A percentile compares a stretch with the other conserved stretches of the same genome.
These are phyloP conservation scores for Solanum chacoense DNA, from an alignment of 305 asterid species.

Conservation along the genomic window DNA sequence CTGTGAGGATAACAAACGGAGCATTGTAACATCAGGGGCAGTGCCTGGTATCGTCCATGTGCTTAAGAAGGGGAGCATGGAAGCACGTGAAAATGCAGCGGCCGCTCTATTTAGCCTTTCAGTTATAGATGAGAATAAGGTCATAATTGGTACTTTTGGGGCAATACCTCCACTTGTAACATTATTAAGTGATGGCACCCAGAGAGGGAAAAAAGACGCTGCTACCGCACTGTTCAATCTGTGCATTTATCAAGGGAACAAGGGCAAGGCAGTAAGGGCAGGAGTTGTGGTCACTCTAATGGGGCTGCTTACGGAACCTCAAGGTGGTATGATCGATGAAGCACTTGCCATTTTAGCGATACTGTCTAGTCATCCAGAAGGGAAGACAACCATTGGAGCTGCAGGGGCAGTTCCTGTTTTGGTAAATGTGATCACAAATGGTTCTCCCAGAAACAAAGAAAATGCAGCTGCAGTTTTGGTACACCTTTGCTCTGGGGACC, in stretches of 20 bases:
- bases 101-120: conserved; percentile 93
- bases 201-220: conserved; percentile 85
- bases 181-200: conserved; percentile 69
- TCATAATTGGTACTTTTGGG: conserved; percentile 65
- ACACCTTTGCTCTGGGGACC: conserved; percentile 79
- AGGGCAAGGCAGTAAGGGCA: conserved; percentile 88
- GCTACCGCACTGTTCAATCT: conserved; percentile 90
- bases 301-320: conserved; percentile 69
- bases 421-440: conserved; percentile 59
- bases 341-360: conserved; percentile 86
- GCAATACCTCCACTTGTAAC: conserved; percentile 79
- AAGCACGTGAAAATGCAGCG: conserved; percentile 89
- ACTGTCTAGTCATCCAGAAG: conserved; percentile 73
- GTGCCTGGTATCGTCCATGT: conserved; percentile 90
- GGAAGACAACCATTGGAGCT: conserved; percentile 66
- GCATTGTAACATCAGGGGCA: conserved; percentile 67
- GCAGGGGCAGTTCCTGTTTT: conserved; percentile 77
- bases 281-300: conserved; percentile 77
- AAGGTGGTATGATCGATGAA: conserved; percentile 82
- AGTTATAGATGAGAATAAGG: conserved; percentile 77
- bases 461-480: conserved; percentile 85
- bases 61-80: conserved; percentile 79
- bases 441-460: conserved; percentile 82
- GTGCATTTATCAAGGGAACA: conserved; percentile 94
- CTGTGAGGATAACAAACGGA: conserved; percentile 76